Percentiles rank a stretch among this genome's conserved stretches.
Evolutionary conservation across 2,329 filamentous ascomycete genomes (phyloP).

Genomic region (Paracamarosporium sp.): DNA sequence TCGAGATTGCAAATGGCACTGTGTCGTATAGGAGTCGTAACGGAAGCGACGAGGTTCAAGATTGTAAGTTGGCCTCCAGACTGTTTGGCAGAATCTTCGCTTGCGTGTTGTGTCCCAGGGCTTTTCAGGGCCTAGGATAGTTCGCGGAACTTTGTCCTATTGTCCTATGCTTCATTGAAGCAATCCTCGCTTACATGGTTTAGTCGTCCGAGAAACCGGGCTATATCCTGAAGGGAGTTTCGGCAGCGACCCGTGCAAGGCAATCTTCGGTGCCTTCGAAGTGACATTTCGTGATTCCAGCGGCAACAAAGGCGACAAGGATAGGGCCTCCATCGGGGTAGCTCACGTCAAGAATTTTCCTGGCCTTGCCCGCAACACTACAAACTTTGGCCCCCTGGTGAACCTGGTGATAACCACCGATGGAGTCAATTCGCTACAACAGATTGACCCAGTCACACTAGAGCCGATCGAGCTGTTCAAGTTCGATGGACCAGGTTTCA

Average conservation of each 20-base stretch:
- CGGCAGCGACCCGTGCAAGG: conserved; percentile 13
- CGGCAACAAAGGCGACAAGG: conserved; percentile 1
- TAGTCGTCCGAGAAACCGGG: conserved; percentile 10
- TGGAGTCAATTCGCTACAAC: conserved; percentile 2
- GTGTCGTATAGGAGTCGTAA: conserved; percentile 11
- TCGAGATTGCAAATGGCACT: conserved; percentile 11
- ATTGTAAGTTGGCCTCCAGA: not conserved
- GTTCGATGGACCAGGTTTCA: not conserved
- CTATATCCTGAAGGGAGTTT: conserved; percentile 5
- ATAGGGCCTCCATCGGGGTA: not conserved
- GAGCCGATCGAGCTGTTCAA: conserved; percentile 15
- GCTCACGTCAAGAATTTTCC: conserved; percentile 12
- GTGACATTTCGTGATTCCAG: conserved; percentile 7
- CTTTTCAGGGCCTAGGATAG: too few species aligned
- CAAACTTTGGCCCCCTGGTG: conserved; percentile 15
- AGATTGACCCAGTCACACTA: conserved; percentile 11
- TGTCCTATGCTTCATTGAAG: too few species aligned
- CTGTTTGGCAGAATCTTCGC: too few species aligned
- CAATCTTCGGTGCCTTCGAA: conserved; percentile 12
- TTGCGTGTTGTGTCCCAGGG: too few species aligned
- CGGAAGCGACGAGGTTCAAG: conserved; percentile 7
- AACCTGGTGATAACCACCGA: conserved; percentile 11
- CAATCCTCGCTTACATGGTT: not conserved
- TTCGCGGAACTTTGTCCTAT: too few species aligned
- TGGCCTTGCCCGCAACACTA: conserved; percentile 11